phyloP scores from a whole-genome alignment of 768 basidiomycete species.

The Hygrophorus russula region DNA sequence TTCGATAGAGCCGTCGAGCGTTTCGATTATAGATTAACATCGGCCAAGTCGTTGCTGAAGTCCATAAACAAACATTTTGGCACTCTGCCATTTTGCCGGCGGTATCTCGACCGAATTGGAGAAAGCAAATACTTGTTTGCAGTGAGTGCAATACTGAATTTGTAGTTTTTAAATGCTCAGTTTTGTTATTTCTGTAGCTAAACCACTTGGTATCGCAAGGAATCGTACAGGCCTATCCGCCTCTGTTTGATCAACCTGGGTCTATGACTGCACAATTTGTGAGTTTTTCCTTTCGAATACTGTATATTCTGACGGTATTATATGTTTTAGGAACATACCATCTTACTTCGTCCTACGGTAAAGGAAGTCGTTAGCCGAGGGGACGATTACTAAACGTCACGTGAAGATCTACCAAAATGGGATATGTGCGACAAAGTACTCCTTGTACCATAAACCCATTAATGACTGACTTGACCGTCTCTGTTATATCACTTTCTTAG shows the following conservation, averaged over 20 bases:
- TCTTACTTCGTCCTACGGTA: constrained; percentile 71
- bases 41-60: constrained; percentile 77
- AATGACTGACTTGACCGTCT: too few relatives aligned
- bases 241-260: constrained; percentile 73
- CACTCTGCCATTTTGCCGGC: constrained; percentile 88
- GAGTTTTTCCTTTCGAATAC: constrained; percentile 16
- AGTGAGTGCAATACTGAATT: constrained; percentile 29
- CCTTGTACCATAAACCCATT: neutral
- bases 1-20: constrained; percentile 4
- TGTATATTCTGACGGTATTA: neutral
- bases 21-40: constrained; percentile 46
- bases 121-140: constrained; percentile 91
- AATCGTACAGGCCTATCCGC: constrained; percentile 88
- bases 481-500: too few relatives aligned
- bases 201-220: constrained; percentile 84
- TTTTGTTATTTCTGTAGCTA: too few relatives aligned
- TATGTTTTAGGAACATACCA: constrained; percentile 64
- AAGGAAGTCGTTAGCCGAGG: constrained; percentile 82
- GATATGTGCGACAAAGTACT: neutral
- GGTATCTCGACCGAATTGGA: constrained; percentile 88
- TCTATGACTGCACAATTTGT: constrained; percentile 95
- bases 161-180: neutral
- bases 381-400: constrained; percentile 50
- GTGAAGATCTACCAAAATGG: neutral
- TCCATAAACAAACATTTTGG: constrained; percentile 90